Conservation (phyloP, 352 stramenopile species). For the Halophytophthora batemanensis region DNA sequence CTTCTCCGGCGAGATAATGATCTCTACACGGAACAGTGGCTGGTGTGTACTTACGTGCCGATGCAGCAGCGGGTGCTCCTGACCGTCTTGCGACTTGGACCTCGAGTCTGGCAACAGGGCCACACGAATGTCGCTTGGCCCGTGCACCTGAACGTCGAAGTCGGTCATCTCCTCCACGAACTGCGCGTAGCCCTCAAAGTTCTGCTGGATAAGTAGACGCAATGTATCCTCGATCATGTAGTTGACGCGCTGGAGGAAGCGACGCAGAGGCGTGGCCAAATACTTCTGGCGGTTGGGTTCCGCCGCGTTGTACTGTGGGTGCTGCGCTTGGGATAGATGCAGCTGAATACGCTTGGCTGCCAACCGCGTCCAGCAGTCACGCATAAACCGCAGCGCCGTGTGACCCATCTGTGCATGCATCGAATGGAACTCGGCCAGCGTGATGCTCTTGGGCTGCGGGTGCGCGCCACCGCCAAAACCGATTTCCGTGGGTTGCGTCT, state of each 20-base stretch:
- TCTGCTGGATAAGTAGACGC: constrained; percentile 52
- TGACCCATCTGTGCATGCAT: constrained; percentile 71
- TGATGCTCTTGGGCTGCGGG: constrained; percentile 56
- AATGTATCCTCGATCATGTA: constrained; percentile 82
- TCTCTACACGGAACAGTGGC: constrained; percentile 69
- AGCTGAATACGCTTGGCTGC: constrained; percentile 73
- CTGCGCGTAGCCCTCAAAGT: constrained; percentile 64
- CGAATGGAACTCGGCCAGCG: constrained; percentile 65
- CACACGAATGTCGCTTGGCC: constrained; percentile 46
- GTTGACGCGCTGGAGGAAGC: constrained; percentile 74
- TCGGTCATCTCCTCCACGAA: constrained; percentile 70
- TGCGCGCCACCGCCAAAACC: constrained; percentile 38
- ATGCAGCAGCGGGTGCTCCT: constrained; percentile 1
- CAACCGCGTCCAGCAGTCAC: constrained; percentile 71
- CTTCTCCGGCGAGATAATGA: constrained; percentile 59
- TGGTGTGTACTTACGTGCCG: constrained; percentile 30
- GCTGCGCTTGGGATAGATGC: constrained; percentile 50
- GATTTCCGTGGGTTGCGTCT: constrained; percentile 64
- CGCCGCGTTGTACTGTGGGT: constrained; percentile 55
- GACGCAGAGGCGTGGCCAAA: constrained; percentile 44
- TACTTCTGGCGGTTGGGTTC: constrained; percentile 74
- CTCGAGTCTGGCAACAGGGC: background rate
- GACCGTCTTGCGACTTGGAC: constrained; percentile 4
- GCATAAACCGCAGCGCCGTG: constrained; percentile 68
- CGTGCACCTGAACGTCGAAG: constrained; percentile 51